Percentiles rank a stretch among this genome's conserved stretches.
Conservation (phyloP, 768 basidiomycete species). For the Porphyrellus cyaneotinctus region DNA sequence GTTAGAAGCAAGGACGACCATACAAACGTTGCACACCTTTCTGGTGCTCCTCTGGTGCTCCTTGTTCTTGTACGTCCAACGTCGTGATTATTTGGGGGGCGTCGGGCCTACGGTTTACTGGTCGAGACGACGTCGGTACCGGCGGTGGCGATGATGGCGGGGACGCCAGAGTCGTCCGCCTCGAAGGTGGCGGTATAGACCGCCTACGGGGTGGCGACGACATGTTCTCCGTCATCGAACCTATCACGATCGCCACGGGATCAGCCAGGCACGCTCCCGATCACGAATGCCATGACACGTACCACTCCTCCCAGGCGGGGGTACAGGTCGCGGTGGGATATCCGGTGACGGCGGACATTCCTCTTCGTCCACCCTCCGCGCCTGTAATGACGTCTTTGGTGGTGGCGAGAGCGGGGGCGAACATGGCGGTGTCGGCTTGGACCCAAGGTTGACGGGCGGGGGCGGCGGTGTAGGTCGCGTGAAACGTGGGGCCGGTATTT, state of each 20-base stretch:
- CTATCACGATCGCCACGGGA: conserved; percentile 2
- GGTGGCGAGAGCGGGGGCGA: conserved; percentile 19
- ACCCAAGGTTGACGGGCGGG: conserved; percentile 29
- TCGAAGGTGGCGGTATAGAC: conserved; percentile 21
- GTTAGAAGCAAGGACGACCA: not conserved
- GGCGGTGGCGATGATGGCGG: conserved; percentile 19
- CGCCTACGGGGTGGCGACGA: conserved; percentile 12
- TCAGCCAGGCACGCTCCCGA: conserved; percentile 1
- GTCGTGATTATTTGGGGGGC: conserved; percentile 27
- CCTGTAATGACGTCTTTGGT: conserved; percentile 5
- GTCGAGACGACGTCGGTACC: conserved; percentile 15
- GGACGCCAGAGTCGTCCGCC: conserved; percentile 22
- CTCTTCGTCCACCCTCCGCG: conserved; percentile 18
- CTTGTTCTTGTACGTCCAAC: conserved; percentile 9
- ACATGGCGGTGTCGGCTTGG: conserved; percentile 17
- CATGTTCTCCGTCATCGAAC: conserved; percentile 10
- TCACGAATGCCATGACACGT: not conserved
- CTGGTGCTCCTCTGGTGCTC: conserved; percentile 1
- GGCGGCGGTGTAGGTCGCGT: conserved; percentile 29
- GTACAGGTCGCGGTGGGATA: conserved; percentile 28
- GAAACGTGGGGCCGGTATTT: conserved; percentile 31
- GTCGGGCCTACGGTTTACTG: conserved; percentile 9
- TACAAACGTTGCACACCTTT: not conserved
- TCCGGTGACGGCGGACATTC: conserved; percentile 29
- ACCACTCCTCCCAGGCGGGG: conserved; percentile 31